phyloP scores from a whole-genome alignment of 1,284 basidiomycete genomes.

The Kwoniella shivajii region DNA sequence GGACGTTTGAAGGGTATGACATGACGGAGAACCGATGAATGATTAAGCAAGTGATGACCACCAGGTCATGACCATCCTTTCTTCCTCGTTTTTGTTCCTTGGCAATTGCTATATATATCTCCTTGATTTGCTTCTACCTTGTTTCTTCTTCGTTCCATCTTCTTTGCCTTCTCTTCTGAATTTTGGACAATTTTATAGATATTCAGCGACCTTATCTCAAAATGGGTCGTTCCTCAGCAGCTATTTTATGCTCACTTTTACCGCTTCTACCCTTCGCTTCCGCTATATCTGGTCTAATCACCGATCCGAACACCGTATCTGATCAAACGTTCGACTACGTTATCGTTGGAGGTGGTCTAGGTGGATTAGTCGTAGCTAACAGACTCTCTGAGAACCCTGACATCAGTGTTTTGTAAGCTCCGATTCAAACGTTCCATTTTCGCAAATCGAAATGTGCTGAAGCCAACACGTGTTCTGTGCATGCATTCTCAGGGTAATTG shows the following conservation, averaged over 20 bases:
- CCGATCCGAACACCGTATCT: conserved; percentile 24
- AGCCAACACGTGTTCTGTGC: too few relatives aligned
- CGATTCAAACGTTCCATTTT: too few relatives aligned
- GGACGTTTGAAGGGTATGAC: not conserved
- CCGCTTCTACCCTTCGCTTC: conserved; percentile 6
- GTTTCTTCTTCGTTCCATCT: not conserved
- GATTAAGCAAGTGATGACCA: too few relatives aligned
- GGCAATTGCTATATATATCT: not conserved
- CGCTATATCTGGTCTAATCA: conserved; percentile 14
- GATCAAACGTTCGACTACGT: conserved; percentile 65
- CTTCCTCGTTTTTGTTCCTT: not conserved
- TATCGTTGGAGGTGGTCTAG: conserved; percentile 66
- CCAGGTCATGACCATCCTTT: not conserved
- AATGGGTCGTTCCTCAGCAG: not conserved
- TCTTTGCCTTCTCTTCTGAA: not conserved
- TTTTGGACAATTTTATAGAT: too few relatives aligned
- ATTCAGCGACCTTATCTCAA: too few relatives aligned
- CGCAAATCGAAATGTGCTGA: too few relatives aligned
- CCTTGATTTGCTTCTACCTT: not conserved
- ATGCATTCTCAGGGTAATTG: conserved; percentile 25
- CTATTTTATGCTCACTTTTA: not conserved
- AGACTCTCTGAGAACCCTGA: conserved; percentile 63
- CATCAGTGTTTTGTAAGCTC: conserved; percentile 51
- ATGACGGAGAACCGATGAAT: not conserved
- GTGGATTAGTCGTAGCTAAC: conserved; percentile 65